Conservation (phyloP, 2,329 filamentous ascomycete species). For the Botrytis fabae region DNA sequence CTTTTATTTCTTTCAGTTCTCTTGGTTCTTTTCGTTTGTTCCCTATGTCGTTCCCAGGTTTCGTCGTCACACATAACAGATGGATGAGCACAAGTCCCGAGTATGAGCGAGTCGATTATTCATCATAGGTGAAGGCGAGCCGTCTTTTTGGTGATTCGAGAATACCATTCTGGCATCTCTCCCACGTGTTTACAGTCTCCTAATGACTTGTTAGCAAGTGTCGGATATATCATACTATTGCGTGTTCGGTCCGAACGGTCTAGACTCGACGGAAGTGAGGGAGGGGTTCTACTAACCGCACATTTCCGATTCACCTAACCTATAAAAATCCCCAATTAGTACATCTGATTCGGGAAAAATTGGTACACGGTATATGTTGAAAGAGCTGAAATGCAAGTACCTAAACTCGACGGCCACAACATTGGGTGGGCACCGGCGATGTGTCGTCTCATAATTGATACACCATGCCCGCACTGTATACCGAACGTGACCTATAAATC, state of each 20-base stretch:
- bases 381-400: conserved; percentile 26
- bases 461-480: conserved; percentile 59
- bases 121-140: conserved; percentile 16
- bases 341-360: conserved; percentile 21
- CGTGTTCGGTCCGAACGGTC: conserved; percentile 2
- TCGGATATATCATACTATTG: not conserved
- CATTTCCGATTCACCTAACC: conserved; percentile 34
- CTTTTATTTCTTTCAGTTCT: not conserved
- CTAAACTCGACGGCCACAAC: conserved; percentile 44
- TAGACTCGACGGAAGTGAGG: conserved; percentile 3
- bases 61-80: conserved; percentile 14
- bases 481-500: conserved; percentile 47
- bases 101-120: not conserved
- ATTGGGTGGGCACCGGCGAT: conserved; percentile 55
- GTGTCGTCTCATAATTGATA: conserved; percentile 49
- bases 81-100: not conserved
- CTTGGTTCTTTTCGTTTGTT: not conserved
- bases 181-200: conserved; percentile 19
- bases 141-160: conserved; percentile 16
- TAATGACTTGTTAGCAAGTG: conserved; percentile 6
- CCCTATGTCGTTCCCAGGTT: not conserved
- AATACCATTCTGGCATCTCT: conserved; percentile 20
- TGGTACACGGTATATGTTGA: not conserved
- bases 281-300: conserved; percentile 34
- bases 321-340: conserved; percentile 26